phyloP scores from a whole-genome alignment of 179 eudicot genomes.

The Amaranthus tricolor region DNA sequence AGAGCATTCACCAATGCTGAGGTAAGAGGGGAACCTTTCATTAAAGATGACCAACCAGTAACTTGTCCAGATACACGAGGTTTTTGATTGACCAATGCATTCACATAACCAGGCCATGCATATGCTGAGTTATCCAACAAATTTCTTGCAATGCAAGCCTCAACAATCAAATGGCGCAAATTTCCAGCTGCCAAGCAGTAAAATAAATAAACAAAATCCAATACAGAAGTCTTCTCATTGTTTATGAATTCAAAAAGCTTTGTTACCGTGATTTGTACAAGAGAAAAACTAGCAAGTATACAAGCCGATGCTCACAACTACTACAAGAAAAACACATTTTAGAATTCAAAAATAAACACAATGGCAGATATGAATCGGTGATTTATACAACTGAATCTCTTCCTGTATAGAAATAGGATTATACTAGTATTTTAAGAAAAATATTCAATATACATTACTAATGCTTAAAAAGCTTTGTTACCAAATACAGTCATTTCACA shows the following conservation, averaged over 20 bases:
- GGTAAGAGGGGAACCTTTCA: constrained; percentile 80
- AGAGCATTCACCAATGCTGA: constrained; percentile 60
- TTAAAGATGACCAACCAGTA: constrained; percentile 81
- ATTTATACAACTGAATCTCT: background rate
- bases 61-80: constrained; percentile 65
- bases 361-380: background rate
- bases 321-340: background rate
- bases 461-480: background rate
- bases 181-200: constrained; percentile 71
- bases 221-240: background rate
- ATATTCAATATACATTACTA: background rate
- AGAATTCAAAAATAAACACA: background rate
- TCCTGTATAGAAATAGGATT: background rate
- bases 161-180: constrained; percentile 86
- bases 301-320: background rate
- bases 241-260: background rate
- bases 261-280: too few relatives aligned
- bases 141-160: constrained; percentile 89
- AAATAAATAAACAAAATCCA: background rate
- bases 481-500: background rate
- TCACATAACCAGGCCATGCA: constrained; percentile 93
- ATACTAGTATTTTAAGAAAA: background rate
- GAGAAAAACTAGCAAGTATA: background rate
- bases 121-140: constrained; percentile 83
- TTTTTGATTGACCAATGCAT: constrained; percentile 57